Evolutionary conservation across 306 rosid species (phyloP).

Genomic region (Vachellia pachyceras): DNA sequence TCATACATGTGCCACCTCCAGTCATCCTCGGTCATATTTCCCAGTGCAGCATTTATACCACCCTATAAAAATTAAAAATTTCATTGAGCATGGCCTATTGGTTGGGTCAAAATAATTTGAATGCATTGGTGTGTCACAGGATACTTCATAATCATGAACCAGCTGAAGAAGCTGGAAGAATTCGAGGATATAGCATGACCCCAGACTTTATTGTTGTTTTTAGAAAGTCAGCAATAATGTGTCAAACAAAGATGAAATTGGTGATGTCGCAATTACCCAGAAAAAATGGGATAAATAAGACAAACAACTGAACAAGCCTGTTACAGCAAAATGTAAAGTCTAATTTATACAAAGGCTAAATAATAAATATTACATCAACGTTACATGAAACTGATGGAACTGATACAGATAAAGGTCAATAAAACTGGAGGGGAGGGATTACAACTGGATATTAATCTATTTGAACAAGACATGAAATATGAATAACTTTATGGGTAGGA

Average conservation of each 20-base stretch:
- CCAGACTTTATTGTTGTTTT: neutral
- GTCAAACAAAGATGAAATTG: conserved; percentile 23
- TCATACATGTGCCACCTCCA: conserved; percentile 99
- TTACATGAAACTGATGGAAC: neutral
- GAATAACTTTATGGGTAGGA: neutral
- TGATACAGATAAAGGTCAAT: neutral
- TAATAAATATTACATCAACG: conserved; percentile 1
- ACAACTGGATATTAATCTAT: neutral
- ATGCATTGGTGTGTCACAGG: conserved; percentile 9
- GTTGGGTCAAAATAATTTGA: neutral
- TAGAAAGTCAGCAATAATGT: conserved; percentile 12
- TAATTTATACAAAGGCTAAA: neutral
- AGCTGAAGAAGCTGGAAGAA: conserved; percentile 12
- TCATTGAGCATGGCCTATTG: conserved; percentile 22
- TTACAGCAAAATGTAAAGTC: neutral
- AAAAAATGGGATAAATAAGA: neutral
- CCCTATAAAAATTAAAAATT: conserved; percentile 57
- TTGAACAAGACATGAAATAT: neutral
- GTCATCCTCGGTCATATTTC: conserved; percentile 91
- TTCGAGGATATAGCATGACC: neutral
- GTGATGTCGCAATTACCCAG: neutral
- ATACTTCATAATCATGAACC: conserved; percentile 3
- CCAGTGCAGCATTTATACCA: conserved; percentile 94
- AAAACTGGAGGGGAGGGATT: neutral
- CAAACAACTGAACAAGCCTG: neutral